Evolutionary conservation across 345 rosid species (phyloP).

Genomic region (Pugionium dolabratum): DNA sequence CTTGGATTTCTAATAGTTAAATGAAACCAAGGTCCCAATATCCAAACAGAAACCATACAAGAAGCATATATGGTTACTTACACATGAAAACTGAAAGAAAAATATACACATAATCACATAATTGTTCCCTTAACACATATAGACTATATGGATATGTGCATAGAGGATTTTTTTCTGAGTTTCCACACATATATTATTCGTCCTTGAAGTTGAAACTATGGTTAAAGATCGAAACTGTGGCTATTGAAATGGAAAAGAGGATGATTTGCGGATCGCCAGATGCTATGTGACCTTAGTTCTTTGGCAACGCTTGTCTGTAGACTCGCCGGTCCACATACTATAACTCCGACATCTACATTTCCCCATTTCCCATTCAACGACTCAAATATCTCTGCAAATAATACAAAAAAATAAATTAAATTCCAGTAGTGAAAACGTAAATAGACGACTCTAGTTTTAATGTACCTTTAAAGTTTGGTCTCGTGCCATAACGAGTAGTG

Average conservation of each 20-base stretch:
- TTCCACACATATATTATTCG: background rate
- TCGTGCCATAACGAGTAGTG: slow-evolving; percentile 59
- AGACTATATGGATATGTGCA: too few relatives aligned
- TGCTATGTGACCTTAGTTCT: slow-evolving; percentile 67
- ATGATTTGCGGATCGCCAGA: slow-evolving; percentile 43
- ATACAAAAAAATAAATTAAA: background rate
- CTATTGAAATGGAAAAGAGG: slow-evolving; percentile 77
- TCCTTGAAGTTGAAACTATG: background rate
- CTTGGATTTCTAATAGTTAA: too few relatives aligned
- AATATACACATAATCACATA: too few relatives aligned
- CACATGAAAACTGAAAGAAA: too few relatives aligned
- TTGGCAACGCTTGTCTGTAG: slow-evolving; percentile 75
- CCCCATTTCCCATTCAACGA: slow-evolving; percentile 58
- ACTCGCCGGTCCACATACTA: slow-evolving; percentile 77
- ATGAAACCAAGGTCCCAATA: too few relatives aligned
- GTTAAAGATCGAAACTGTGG: slow-evolving; percentile 76
- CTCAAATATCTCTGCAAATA: slow-evolving; percentile 65
- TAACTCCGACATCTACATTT: slow-evolving; percentile 72
- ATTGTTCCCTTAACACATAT: too few relatives aligned
- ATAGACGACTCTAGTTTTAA: too few relatives aligned
- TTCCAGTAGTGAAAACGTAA: background rate
- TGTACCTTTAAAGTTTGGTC: slow-evolving; percentile 80
- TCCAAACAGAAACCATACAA: too few relatives aligned
- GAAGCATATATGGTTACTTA: too few relatives aligned
- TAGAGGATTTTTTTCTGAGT: too few relatives aligned